phyloP scores from a whole-genome alignment of 139 green algal genomes.

The Haematococcus lacustris region DNA sequence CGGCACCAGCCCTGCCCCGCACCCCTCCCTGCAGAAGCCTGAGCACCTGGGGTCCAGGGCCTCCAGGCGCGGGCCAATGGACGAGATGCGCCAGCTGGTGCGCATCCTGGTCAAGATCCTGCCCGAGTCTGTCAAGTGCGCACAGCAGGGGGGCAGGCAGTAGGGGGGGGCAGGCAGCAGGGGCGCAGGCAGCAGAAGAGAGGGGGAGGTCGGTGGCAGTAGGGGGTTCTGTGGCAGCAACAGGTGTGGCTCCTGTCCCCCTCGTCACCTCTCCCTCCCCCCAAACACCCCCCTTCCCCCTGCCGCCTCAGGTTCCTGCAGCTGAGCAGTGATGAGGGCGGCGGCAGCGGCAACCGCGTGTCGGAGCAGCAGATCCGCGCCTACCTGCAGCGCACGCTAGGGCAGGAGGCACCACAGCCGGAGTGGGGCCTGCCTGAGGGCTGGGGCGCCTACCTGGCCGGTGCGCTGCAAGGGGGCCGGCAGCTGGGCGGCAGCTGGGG shows the following conservation, averaged over 20 bases:
- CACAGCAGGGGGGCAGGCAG: no score
- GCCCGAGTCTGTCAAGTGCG: conserved; percentile 42
- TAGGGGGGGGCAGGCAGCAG: no score
- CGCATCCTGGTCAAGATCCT: conserved; percentile 74
- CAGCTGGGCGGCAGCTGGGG: neutral
- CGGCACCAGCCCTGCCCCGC: no score
- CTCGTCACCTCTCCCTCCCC: no score
- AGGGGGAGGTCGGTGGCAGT: no score
- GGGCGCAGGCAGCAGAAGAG: no score
- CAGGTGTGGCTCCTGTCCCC: no score
- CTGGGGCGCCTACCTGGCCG: conserved; percentile 59
- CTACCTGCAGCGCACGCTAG: conserved; percentile 67
- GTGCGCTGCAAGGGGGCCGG: neutral
- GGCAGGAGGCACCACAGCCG: conserved; percentile 53
- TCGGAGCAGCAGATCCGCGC: conserved; percentile 70
- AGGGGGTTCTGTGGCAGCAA: no score
- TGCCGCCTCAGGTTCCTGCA: no score
- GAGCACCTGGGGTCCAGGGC: conserved; percentile 30
- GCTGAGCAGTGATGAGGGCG: conserved; percentile 39
- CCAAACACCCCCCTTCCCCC: no score
- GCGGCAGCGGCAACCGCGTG: conserved; percentile 69
- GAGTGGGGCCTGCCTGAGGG: conserved; percentile 66
- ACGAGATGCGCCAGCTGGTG: conserved; percentile 85
- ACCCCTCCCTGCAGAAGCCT: conserved; percentile 19
- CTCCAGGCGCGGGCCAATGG: conserved; percentile 71